These are phyloP conservation scores for Podospora pseudocomata DNA, from an alignment of 495 filamentous ascomycete species.

Conservation along the genomic window DNA sequence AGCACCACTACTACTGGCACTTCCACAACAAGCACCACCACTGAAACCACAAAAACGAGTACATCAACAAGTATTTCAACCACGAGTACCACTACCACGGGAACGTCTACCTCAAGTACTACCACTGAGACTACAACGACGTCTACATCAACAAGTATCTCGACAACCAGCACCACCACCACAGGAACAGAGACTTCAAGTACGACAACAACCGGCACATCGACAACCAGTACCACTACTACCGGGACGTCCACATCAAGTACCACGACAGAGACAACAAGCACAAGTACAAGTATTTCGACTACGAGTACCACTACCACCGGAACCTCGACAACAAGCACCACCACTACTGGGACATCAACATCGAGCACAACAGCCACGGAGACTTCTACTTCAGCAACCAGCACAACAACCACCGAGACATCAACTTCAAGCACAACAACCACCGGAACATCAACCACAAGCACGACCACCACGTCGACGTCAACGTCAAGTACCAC, in stretches of 20 bases:
- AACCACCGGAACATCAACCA: not conserved
- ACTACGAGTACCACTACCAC: not conserved
- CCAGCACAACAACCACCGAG: not conserved
- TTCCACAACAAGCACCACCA: not conserved
- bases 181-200: not conserved
- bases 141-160: not conserved
- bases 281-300: not conserved
- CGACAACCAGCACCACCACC: not conserved
- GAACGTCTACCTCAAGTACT: not conserved
- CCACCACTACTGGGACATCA: not conserved
- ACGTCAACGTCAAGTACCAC: not conserved
- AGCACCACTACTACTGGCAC: not conserved
- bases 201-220: not conserved
- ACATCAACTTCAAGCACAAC: not conserved
- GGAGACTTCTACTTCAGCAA: not conserved
- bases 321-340: not conserved
- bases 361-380: not conserved
- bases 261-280: not conserved
- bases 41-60: not conserved
- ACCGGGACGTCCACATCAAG: not conserved
- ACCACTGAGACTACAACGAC: not conserved
- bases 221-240: not conserved
- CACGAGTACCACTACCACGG: not conserved
- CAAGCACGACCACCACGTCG: not conserved
- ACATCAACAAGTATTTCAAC: not conserved